Evolutionary conservation across 192 early-diverging fungal genomes (phyloP).

Genomic region (Mortierella antarctica): DNA sequence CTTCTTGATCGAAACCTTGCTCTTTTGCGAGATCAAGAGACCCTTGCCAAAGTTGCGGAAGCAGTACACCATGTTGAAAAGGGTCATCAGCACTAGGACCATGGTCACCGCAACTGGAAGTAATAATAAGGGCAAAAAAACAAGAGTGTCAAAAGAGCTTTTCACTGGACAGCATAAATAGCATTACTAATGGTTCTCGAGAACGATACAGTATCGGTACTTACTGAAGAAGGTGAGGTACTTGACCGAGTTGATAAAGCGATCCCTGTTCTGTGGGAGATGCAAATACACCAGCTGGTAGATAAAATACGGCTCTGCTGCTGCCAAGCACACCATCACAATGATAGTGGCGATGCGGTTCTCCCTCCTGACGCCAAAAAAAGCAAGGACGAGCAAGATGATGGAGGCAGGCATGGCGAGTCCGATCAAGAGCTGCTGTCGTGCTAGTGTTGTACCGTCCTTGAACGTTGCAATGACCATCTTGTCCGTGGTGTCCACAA

Average conservation of each 20-base stretch:
- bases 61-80: conserved; percentile 50
- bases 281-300: conserved; percentile 31
- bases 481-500: conserved; percentile 66
- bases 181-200: background rate
- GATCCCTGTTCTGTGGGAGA: background rate
- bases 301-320: conserved; percentile 39
- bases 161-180: background rate
- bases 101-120: conserved; percentile 37
- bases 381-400: conserved; percentile 27
- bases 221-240: conserved; percentile 55
- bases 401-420: conserved; percentile 35
- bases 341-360: conserved; percentile 25
- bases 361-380: conserved; percentile 45
- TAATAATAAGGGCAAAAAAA: background rate
- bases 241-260: conserved; percentile 26
- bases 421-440: conserved; percentile 35
- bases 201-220: background rate
- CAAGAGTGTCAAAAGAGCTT: background rate
- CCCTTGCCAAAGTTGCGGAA: conserved; percentile 53
- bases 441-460: conserved; percentile 11
- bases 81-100: conserved; percentile 29
- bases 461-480: conserved; percentile 31
- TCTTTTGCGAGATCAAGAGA: conserved; percentile 28
- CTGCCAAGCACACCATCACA: conserved; percentile 43
- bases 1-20: conserved; percentile 2